Base-by-base conservation (phyloP, 2,329 filamentous ascomycete genomes). In the Sclerotinia glacialis region DNA sequence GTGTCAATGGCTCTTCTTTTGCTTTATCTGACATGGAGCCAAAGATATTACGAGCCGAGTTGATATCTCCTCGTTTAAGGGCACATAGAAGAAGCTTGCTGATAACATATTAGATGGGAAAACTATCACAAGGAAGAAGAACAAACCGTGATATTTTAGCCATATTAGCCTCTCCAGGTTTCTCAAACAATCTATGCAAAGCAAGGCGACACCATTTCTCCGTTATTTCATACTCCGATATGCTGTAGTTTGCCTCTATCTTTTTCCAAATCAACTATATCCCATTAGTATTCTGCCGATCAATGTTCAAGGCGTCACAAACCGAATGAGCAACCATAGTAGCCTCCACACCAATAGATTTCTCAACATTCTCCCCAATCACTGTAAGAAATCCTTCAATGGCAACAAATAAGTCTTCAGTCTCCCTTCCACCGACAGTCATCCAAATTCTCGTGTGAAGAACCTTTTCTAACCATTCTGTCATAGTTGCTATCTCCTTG, bases 251-350 rank as follows among this genome's bases (percentile, higher is more conserved):
- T 0, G 80, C 77, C 63, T 93, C 89, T n/a, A 91, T 81, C 34
- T 83, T 85, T 77, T 92, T 95, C 92, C 93, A 97, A 4, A 97
- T 78, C 4, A 97, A 77, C 90, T 94, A 68, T 69, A 8, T 12
- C 14, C 21, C 46, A 40, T 74, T 54, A 73, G 71, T 44, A 18
- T 42, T 12, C 5, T 14, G 8, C 31, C 11, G 31, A 23, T 40
- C 42, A 4, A 40, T 26, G 4, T 3, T 5, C 3, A 12, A 21
- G 28, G 14, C 37, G 54, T 37, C 42, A 76, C 83, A 71, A 74
- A 90, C 87, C 44, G 86, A 89, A 71, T 91, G 89, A 8, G 85
- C 84, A 44, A 89, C 88, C 69, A 87, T 85, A 16, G 90, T 86
- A 7, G 87, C 86, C 69, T 85, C 82, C 5, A 84, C 77, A 28